Evolutionary conservation across 2,329 filamentous ascomycete genomes (phyloP).

Genomic region (Aspergillus latus): DNA sequence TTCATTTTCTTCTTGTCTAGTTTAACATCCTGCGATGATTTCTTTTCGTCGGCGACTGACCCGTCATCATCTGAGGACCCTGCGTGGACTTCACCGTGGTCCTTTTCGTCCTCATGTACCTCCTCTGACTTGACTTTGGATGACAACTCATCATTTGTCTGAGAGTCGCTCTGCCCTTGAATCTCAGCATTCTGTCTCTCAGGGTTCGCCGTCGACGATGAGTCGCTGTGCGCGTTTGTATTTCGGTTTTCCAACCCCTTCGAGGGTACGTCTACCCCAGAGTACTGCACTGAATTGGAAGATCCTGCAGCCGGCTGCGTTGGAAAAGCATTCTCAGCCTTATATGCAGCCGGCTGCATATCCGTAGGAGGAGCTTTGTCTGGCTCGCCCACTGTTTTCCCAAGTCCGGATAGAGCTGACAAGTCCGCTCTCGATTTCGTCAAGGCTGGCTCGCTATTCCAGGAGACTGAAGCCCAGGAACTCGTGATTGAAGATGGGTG

Average conservation of each 20-base stretch:
- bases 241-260: constrained; percentile 18
- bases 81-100: constrained; percentile 19
- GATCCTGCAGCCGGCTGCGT: constrained; percentile 15
- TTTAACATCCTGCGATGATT: constrained; percentile 27
- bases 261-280: constrained; percentile 22
- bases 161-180: constrained; percentile 19
- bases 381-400: constrained; percentile 23
- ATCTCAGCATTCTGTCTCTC: constrained; percentile 26
- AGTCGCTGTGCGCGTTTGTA: constrained; percentile 19
- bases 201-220: constrained; percentile 27
- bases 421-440: constrained; percentile 23
- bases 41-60: constrained; percentile 31
- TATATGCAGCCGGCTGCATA: constrained; percentile 29
- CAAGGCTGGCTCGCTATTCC: constrained; percentile 28
- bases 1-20: constrained; percentile 46
- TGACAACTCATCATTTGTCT: constrained; percentile 13
- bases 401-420: constrained; percentile 23
- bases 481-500: constrained; percentile 32
- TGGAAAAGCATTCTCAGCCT: constrained; percentile 33
- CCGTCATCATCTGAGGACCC: constrained; percentile 34
- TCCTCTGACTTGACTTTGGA: constrained; percentile 17
- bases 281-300: constrained; percentile 18
- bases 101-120: constrained; percentile 22
- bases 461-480: constrained; percentile 28
- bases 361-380: constrained; percentile 19